Evolutionary conservation across 2,329 filamentous ascomycete species (phyloP).

Genomic region (Zarea fungicola): DNA sequence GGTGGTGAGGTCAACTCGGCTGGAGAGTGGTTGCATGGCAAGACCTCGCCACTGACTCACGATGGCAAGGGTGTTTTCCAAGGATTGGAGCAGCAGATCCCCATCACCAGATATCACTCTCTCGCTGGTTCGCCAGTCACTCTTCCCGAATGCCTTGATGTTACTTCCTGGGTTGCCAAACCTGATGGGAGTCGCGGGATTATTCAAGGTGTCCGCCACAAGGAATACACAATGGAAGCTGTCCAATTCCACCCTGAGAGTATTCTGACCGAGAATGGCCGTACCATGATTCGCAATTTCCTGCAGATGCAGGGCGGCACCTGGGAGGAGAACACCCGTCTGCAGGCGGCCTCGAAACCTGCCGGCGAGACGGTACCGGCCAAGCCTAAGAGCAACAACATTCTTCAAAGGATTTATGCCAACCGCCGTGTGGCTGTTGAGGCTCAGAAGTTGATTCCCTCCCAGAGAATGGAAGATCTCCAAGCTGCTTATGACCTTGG

Average conservation of each 20-base stretch:
- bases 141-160: conserved; percentile 77
- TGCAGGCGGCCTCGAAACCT: conserved; percentile 35
- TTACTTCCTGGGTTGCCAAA: conserved; percentile 82
- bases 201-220: conserved; percentile 96
- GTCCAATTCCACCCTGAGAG: conserved; percentile 98
- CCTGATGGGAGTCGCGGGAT: conserved; percentile 75
- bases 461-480: conserved; percentile 74
- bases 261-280: conserved; percentile 85
- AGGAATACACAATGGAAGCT: conserved; percentile 83
- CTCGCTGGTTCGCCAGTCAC: conserved; percentile 87
- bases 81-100: conserved; percentile 71
- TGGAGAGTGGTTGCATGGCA: conserved; percentile 94
- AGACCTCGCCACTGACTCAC: conserved; percentile 86
- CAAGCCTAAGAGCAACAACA: conserved; percentile 65
- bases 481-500: conserved; percentile 82
- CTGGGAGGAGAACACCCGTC: conserved; percentile 72
- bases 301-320: conserved; percentile 81
- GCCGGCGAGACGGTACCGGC: conserved; percentile 22
- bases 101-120: conserved; percentile 93
- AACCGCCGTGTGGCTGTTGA: conserved; percentile 71
- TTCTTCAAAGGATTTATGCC: conserved; percentile 85
- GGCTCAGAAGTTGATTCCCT: conserved; percentile 78
- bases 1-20: conserved; percentile 88
- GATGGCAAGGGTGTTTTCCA: conserved; percentile 89
- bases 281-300: conserved; percentile 90